Conservation (phyloP, 257 asterid genomes). For the Apocynum venetum region DNA sequence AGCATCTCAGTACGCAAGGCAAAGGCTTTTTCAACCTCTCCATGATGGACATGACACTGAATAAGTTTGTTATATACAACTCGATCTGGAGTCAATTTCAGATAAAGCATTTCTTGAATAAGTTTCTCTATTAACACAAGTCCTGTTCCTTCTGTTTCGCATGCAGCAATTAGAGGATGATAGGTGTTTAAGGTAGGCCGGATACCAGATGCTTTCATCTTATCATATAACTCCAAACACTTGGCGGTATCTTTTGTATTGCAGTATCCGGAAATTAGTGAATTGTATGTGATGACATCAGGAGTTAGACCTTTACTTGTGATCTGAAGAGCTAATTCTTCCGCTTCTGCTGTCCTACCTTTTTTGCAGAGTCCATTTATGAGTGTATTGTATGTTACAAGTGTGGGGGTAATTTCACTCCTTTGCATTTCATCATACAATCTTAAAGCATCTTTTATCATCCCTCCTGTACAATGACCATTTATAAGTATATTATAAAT, state of each 20-base stretch:
- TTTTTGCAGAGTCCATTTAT: constrained; percentile 58
- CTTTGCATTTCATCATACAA: constrained; percentile 50
- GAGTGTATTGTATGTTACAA: constrained; percentile 65
- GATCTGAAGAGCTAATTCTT: constrained; percentile 45
- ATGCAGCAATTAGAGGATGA: constrained; percentile 54
- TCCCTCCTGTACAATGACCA: constrained; percentile 53
- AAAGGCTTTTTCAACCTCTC: constrained; percentile 42
- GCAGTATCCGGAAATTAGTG: constrained; percentile 59
- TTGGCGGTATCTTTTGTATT: constrained; percentile 41
- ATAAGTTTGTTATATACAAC: constrained; percentile 61
- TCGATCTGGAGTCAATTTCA: constrained; percentile 53
- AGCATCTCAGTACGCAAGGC: constrained; percentile 47
- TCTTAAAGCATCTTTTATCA: constrained; percentile 36
- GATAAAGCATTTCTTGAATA: constrained; percentile 47
- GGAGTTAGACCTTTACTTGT: constrained; percentile 48
- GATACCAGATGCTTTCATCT: constrained; percentile 56
- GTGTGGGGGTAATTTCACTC: constrained; percentile 40
- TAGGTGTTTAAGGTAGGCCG: constrained; percentile 60
- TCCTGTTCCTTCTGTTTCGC: constrained; percentile 35
- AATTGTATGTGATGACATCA: constrained; percentile 70
- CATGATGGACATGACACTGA: constrained; percentile 44
- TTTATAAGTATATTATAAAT: constrained; percentile 64
- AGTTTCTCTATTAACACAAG: constrained; percentile 46
- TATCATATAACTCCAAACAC: constrained; percentile 50
- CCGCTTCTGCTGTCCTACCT: constrained; percentile 58